Base-by-base conservation (phyloP, 2,329 filamentous ascomycete genomes). In the Fusarium citri region DNA sequence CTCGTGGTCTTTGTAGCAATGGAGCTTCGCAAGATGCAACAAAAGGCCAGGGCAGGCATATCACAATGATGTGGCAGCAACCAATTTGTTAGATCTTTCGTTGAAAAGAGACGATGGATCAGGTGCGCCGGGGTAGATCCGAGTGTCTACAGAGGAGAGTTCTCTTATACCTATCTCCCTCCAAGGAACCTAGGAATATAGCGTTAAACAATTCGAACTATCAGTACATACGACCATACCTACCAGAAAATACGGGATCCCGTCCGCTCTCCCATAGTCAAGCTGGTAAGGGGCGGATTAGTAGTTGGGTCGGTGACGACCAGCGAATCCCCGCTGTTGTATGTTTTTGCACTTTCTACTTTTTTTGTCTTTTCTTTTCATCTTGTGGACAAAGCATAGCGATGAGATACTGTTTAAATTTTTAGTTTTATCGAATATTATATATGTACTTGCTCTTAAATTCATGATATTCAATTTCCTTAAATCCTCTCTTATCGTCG, bases 1-100 rank as follows among this genome's bases (percentile, higher is more conserved):
- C 82, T 97, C 10, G 90, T 95, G 14, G 79, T 76, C 0, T 97
- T 87, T 78, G 93, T 97, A 2, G 81, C 75, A 16, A 56, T 83
- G 8, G 78, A 82, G 72, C 76, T 79, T 8, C 79, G 79, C 56
- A 73, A 73, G 34, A 77, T 81, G 64, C 78, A 59, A 10, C 55
- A 59, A n/a, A 76, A 75, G 57, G 60, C 51, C 69, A 75, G 76
- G 75, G 45, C 78, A 20, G 37, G 64, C 9, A 62, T 55, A 40
- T 63, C 69, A 15, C 63, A 73, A 54, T 73, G 45, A 71, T 26
- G 46, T 18, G 16, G 18, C 6, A 7, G 26, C 22, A 20, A 28
- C 5, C 31, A 8, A 8, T 15, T 25, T 20, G 26, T 34, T 14
- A 18, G 22, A 23, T 15, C 18, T 7, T 49, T 14, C 22, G 16